These are phyloP conservation scores for Cryphonectria carpinicola DNA, from an alignment of 2,329 filamentous ascomycete species.

Conservation along the genomic window DNA sequence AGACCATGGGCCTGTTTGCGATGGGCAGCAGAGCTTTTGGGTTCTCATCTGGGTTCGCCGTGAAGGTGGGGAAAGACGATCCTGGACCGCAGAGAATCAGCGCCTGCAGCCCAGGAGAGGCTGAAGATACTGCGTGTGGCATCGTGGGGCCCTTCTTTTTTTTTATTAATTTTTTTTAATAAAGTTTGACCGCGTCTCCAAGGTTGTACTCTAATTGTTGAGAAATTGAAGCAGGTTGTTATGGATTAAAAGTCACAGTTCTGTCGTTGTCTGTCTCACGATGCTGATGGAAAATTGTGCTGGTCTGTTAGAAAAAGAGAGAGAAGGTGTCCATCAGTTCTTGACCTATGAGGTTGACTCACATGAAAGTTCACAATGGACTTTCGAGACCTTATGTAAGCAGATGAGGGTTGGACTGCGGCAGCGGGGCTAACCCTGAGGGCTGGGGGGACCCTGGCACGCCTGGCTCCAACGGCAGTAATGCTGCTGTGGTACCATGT, in stretches of 20 bases:
- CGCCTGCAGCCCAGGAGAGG: constrained; percentile 78
- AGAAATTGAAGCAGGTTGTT: not conserved
- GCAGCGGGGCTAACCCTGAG: not conserved
- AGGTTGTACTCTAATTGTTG: not conserved
- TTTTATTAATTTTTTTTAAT: no score
- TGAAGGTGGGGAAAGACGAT: constrained; percentile 81
- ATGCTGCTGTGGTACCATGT: not conserved
- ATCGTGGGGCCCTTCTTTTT: constrained; percentile 48
- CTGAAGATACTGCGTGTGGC: constrained; percentile 76
- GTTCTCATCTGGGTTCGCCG: constrained; percentile 76
- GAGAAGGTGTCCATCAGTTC: not conserved
- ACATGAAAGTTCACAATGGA: constrained; percentile 11
- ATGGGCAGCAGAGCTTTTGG: constrained; percentile 83
- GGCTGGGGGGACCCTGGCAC: not conserved
- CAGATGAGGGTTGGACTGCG: not conserved
- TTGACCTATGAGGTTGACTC: constrained; percentile 6
- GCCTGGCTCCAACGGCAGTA: not conserved
- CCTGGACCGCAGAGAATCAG: constrained; percentile 83
- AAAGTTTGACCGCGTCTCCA: not conserved
- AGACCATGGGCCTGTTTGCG: constrained; percentile 85
- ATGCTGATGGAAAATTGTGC: not conserved
- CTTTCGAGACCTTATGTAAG: constrained; percentile 5
- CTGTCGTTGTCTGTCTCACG: not conserved
- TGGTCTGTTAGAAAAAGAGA: not conserved
- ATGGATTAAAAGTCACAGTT: not conserved